Conservation (phyloP, 2,329 filamentous ascomycete genomes). For the Paecilomyces niveus region DNA sequence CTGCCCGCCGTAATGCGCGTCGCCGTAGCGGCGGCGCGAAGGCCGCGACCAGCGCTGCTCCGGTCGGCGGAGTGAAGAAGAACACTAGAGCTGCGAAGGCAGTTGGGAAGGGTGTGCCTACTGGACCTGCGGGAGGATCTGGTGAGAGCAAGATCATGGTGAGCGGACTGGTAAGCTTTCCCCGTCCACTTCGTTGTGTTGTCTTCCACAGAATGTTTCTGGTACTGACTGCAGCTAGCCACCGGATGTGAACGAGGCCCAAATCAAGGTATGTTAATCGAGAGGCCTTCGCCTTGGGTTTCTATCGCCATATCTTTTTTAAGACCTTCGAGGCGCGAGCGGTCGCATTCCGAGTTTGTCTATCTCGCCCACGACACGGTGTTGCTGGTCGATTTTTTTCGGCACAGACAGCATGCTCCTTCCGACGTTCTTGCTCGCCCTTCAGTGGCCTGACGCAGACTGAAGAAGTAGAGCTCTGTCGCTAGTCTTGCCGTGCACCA, state of each 20-base stretch:
- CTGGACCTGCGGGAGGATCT: slow-evolving; percentile 54
- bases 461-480: slow-evolving; percentile 52
- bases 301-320: slow-evolving; percentile 57
- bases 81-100: slow-evolving; percentile 47
- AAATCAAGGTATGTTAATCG: slow-evolving; percentile 99
- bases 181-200: slow-evolving; percentile 3
- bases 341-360: slow-evolving; percentile 22
- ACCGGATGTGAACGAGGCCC: slow-evolving; percentile 88
- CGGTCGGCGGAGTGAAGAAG: slow-evolving; percentile 83
- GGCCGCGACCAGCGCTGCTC: slow-evolving; percentile 50
- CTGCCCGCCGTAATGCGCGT: slow-evolving; percentile 36
- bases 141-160: slow-evolving; percentile 96
- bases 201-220: slow-evolving; percentile 7
- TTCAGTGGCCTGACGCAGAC: slow-evolving; percentile 23
- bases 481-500: slow-evolving; percentile 41
- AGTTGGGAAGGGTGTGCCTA: slow-evolving; percentile 49
- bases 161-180: slow-evolving; percentile 81
- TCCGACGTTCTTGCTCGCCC: slow-evolving; percentile 22
- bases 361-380: not conserved
- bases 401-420: slow-evolving; percentile 30
- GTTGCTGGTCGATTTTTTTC: slow-evolving; percentile 10
- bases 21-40: slow-evolving; percentile 35
- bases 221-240: slow-evolving; percentile 59
- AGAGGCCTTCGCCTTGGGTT: slow-evolving; percentile 66
- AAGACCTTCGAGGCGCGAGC: slow-evolving; percentile 32